Evolutionary conservation across 805 yeast species (phyloP).

Genomic region (Starmera caribaea): DNA sequence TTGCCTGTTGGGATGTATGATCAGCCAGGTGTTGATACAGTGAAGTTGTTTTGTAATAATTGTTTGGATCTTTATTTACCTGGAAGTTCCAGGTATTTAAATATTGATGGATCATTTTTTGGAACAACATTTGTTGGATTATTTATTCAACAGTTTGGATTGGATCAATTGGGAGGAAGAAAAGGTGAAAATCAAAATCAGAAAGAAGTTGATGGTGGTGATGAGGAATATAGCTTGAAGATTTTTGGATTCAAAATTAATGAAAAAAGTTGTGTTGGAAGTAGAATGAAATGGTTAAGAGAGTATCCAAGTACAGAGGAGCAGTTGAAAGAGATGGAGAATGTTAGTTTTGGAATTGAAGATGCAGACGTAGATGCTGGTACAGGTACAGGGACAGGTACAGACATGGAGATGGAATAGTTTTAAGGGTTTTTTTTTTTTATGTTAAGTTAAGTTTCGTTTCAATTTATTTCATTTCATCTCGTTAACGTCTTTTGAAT

Average conservation of each 20-base stretch:
- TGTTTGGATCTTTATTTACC: constrained; percentile 90
- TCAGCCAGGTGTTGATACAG: constrained; percentile 85
- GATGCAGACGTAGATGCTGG: too few relatives aligned
- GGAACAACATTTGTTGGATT: constrained; percentile 95
- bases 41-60: constrained; percentile 87
- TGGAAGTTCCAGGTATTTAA: constrained; percentile 72
- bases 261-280: constrained; percentile 69
- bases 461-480: neutral
- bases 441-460: neutral
- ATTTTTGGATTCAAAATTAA: constrained; percentile 82
- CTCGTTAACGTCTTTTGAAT: too few relatives aligned
- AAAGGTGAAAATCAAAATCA: constrained; percentile 70
- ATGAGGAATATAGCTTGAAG: constrained; percentile 52
- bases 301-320: constrained; percentile 55
- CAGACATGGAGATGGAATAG: constrained; percentile 15
- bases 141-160: constrained; percentile 71
- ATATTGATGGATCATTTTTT: constrained; percentile 93
- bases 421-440: neutral
- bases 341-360: constrained; percentile 47
- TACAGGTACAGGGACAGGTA: too few relatives aligned
- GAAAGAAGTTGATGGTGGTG: constrained; percentile 48
- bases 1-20: constrained; percentile 91
- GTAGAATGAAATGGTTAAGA: constrained; percentile 95
- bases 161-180: too few relatives aligned
- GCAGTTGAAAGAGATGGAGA: constrained; percentile 52